Conservation (phyloP, 192 early-diverging fungal genomes). For the Rhizophagus clarus region DNA sequence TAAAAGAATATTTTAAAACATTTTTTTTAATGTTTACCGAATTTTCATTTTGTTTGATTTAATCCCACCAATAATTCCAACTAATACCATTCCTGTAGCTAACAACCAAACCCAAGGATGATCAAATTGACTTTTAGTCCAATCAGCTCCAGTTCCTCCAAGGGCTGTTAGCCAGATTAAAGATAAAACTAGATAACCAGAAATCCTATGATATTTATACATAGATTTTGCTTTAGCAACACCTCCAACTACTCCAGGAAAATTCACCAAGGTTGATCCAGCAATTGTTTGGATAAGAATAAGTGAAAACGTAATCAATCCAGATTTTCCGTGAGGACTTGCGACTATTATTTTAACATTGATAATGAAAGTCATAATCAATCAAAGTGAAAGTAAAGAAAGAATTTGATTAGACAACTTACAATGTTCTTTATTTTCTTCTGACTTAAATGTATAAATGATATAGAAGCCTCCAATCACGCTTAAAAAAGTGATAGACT, state of each 20-base stretch:
- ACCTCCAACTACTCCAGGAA: slow-evolving; percentile 36
- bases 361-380: not conserved
- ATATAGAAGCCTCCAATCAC: slow-evolving; percentile 32
- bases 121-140: slow-evolving; percentile 23
- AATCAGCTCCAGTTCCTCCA: slow-evolving; percentile 40
- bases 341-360: not conserved
- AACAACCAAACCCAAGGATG: slow-evolving; percentile 29
- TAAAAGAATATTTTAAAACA: no score
- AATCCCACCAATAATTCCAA: slow-evolving; percentile 1
- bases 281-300: slow-evolving; percentile 37
- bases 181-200: slow-evolving; percentile 39
- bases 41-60: slow-evolving; percentile 23
- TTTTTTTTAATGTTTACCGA: not conserved
- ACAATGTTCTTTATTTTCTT: slow-evolving; percentile 36
- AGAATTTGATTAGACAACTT: not conserved
- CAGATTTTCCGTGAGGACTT: slow-evolving; percentile 39
- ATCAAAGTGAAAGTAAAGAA: no score
- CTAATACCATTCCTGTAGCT: not conserved
- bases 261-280: slow-evolving; percentile 37
- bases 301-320: slow-evolving; percentile 34
- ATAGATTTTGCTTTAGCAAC: slow-evolving; percentile 34
- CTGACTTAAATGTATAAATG: slow-evolving; percentile 36
- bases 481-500: slow-evolving; percentile 27
- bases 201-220: slow-evolving; percentile 45
- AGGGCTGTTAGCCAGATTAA: slow-evolving; percentile 42